These are phyloP conservation scores for Candida boidinii DNA, from an alignment of 805 yeast genomes.

Conservation along the genomic window DNA sequence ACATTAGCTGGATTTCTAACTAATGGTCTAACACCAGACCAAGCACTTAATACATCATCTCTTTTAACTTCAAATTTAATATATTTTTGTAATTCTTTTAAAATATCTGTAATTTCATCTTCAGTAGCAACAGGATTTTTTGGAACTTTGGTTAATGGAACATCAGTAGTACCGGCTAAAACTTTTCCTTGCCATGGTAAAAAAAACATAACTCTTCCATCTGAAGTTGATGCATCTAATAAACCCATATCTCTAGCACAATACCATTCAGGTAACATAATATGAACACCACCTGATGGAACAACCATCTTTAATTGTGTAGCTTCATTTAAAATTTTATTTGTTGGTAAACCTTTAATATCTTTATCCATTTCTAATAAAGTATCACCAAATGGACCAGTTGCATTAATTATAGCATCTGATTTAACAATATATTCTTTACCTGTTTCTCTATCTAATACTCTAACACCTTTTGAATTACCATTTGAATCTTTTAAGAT, in stretches of 20 bases:
- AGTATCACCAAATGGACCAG: conserved; percentile 87
- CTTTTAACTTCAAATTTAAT: conserved; percentile 82
- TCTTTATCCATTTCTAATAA: conserved; percentile 80
- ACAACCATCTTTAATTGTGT: conserved; percentile 71
- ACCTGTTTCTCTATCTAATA: conserved; percentile 63
- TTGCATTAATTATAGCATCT: conserved; percentile 78
- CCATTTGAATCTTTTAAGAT: conserved; percentile 55
- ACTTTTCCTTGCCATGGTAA: conserved; percentile 98
- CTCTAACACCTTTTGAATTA: conserved; percentile 68
- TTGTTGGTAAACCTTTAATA: conserved; percentile 50
- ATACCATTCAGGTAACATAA: conserved; percentile 86
- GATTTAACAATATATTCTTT: conserved; percentile 54
- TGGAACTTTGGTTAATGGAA: conserved; percentile 65
- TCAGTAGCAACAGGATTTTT: conserved; percentile 79
- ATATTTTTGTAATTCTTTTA: conserved; percentile 83
- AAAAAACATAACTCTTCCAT: conserved; percentile 95
- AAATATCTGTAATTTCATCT: conserved; percentile 79
- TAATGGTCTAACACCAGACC: conserved; percentile 96
- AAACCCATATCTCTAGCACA: conserved; percentile 84
- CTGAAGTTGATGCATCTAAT: conserved; percentile 85
- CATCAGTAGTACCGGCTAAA: conserved; percentile 93
- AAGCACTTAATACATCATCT: conserved; percentile 87
- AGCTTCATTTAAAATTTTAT: conserved; percentile 14
- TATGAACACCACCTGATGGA: conserved; percentile 91
- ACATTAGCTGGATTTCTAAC: conserved; percentile 68